Conservation (phyloP, 352 stramenopile genomes). For the Globisporangium acanthophoron region DNA sequence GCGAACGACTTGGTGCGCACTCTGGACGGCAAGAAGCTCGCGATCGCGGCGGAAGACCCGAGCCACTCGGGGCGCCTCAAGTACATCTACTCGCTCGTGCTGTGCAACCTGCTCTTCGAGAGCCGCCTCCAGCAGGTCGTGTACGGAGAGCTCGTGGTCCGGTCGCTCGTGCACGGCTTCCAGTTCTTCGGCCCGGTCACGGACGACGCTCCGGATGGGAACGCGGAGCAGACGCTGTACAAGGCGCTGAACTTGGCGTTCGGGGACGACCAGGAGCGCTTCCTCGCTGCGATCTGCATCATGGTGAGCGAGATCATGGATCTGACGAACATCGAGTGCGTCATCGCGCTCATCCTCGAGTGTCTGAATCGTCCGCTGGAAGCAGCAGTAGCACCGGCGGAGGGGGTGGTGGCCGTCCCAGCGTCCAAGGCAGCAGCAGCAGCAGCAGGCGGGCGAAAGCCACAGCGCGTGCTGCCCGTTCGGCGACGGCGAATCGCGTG, state of each 20-base stretch:
- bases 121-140: constrained; percentile 56
- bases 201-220: constrained; percentile 1
- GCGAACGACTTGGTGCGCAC: constrained; percentile 45
- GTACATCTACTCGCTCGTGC: constrained; percentile 54
- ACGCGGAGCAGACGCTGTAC: constrained; percentile 13
- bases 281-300: constrained; percentile 58
- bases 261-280: constrained; percentile 58
- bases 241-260: constrained; percentile 40
- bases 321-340: constrained; percentile 44
- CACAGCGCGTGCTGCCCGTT: constrained; percentile 19
- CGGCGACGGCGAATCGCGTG: constrained; percentile 34
- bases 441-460: not conserved
- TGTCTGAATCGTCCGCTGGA: constrained; percentile 25
- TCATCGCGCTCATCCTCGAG: constrained; percentile 44
- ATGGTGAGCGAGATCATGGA: constrained; percentile 65
- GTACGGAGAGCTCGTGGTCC: constrained; percentile 49
- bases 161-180: constrained; percentile 47
- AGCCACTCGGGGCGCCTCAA: constrained; percentile 35
- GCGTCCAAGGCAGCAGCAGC: constrained; percentile 8
- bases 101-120: constrained; percentile 72
- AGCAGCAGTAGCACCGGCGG: not conserved
- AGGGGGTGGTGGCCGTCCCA: not conserved
- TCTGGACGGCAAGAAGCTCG: constrained; percentile 50
- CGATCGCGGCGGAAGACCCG: constrained; percentile 25
- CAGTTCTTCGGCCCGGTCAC: constrained; percentile 27